Base-by-base conservation (phyloP, 805 yeast genomes). In the Teunomyces atbi region DNA sequence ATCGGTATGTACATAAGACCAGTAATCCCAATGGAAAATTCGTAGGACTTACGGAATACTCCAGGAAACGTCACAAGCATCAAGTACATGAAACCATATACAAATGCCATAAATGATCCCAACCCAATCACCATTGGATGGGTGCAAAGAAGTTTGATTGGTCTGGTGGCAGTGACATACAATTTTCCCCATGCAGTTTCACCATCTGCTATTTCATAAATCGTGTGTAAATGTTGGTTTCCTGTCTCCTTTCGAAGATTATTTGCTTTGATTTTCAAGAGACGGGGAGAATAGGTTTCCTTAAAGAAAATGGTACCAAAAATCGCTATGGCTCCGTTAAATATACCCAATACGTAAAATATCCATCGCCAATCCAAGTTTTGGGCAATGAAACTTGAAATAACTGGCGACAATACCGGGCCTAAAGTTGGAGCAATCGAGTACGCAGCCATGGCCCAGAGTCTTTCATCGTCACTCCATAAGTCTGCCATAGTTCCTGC, bases 51-150 rank as follows among this genome's bases (percentile, higher is more conserved):
- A 13, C 55, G 46, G 46, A 57, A 70, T 1, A 70, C 64, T 7
- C 56, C 46, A 2, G 73, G 75, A 49, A 68, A 69, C 2, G 74
- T 64, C 7, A 68, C 68, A 38, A 70, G 61, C 73, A 70, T 66
- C 47, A 69, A 52, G 51, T 70, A 70, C 65, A 70, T 60, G 47
- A 69, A 68, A n/a, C 73, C 73, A 47, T 70, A 69, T 8, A 65
- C 62, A 52, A 70, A 66, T 2, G 74, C 74, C 72, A 70, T 66
- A 50, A 67, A 70, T 11, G 71, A 60, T 1, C 75, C 74, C 45
- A 70, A 58, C 0, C 74, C 74, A 30, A 67, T 52, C 11, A 70
- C 58, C 68, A 70, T 67, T 2, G 74, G 73, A 47, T 70, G 67
- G 15, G 64, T 58, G 47, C 56, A 54, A 8, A 70, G 56, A 19